Evolutionary conservation across 2,329 filamentous ascomycete species (phyloP), one percentile per base, ranked within the genome.

Genomic region (Trichoderma breve): DNA sequence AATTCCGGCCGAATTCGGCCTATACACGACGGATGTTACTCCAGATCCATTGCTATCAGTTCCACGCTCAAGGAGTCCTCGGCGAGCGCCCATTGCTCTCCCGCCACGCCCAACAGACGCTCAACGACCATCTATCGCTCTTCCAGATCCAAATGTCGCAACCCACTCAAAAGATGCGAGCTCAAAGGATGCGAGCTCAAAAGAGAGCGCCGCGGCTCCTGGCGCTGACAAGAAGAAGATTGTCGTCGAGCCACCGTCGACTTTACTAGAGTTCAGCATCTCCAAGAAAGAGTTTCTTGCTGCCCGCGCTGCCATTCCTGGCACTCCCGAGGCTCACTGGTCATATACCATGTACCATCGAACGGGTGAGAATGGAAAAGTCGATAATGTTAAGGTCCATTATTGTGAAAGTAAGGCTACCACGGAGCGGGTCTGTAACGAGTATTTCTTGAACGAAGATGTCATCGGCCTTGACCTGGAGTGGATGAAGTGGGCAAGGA

Each of bases 381-480:
- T 84, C 18, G 79, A 88, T 53, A 86, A 85, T 65, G 88, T 93
- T 60, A 87, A 86, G 71, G 89, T 97, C 1, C 90, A 95, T 78
- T 97, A 97, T 80, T 97, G 94, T 83, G 89, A 84, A 63, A 91
- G 85, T 71, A 87, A 86, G 58, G 83, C 89, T 43, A 88, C 88
- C 3, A 91, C 92, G 21, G 93, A 98, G 79, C 81, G 84, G 6
- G 86, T 92, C 8, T 85, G 89, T 72, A 80, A 88, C 72, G 80
- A 87, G 71, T 86, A 91, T 71, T 97, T 98, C 75, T 78, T 90
- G 51, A 75, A 86, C 30, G 89, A 96, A 77, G 84, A 88, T 51
- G 81, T 97, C 2, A 79, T 98, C n/a, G 95, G 95, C 0, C 94
- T 98, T 73, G 95, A 98, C 77, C 86, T 98, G 73, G 95, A 98